Percentiles rank a stretch among this genome's conserved stretches.
phyloP scores from a whole-genome alignment of 2,329 filamentous ascomycete genomes.

The Aspergillus amoenus region DNA sequence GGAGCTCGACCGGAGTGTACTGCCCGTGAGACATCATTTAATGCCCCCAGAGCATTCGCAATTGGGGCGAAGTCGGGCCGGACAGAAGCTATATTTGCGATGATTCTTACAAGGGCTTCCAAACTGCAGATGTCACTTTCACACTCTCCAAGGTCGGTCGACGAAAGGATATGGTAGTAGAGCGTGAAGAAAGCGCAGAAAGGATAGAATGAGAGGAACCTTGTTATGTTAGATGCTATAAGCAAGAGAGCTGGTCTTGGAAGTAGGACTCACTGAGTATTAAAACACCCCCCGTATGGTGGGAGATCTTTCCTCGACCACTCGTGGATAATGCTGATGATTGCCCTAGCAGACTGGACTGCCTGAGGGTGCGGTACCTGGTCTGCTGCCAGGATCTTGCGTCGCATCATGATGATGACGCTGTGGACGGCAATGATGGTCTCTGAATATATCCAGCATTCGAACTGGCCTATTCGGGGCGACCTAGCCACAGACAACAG shows the following conservation, averaged over 20 bases:
- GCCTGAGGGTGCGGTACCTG: slow-evolving; percentile 6
- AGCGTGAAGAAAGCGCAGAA: slow-evolving; percentile 12
- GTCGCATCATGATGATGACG: slow-evolving; percentile 3
- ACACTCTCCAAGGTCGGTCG: not conserved
- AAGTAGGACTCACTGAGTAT: not conserved
- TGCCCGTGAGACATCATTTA: slow-evolving; percentile 6
- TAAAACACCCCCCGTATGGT: not conserved
- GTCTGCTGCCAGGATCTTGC: not conserved
- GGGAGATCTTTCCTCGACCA: not conserved
- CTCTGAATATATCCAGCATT: slow-evolving; percentile 1
- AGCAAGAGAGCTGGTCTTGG: not conserved
- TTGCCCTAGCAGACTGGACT: not conserved
- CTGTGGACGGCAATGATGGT: slow-evolving; percentile 2
- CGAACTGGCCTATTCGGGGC: not conserved
- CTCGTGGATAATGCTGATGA: slow-evolving; percentile 4
- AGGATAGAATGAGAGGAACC: slow-evolving; percentile 6
- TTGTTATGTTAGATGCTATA: not conserved
- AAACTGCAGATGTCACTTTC: not conserved
- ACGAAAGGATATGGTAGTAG: slow-evolving; percentile 2
- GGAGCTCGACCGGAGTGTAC: not conserved
- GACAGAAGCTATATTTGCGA: not conserved
- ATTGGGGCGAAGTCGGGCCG: slow-evolving; percentile 6
- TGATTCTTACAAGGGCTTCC: not conserved
- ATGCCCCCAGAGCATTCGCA: not conserved
- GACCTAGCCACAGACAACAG: not conserved